A percentile compares a stretch with the other conserved stretches of the same genome.
Conservation (phyloP, 2,329 filamentous ascomycete genomes). For the Pseudocercospora crystallina region DNA sequence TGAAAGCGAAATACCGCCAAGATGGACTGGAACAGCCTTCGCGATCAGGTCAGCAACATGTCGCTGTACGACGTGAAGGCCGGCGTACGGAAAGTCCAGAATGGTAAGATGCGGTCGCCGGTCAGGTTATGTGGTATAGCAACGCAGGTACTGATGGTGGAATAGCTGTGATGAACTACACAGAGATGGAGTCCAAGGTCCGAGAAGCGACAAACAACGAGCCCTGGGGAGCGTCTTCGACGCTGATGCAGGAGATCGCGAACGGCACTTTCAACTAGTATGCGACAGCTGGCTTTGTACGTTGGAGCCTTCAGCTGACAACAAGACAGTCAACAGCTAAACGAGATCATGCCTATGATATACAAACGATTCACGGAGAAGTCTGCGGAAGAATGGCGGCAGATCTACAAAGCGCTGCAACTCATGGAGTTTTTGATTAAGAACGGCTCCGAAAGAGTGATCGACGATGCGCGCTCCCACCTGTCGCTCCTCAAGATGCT, state of each 20-base stretch:
- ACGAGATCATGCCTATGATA: slow-evolving; percentile 99
- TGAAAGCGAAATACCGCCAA: slow-evolving; percentile 31
- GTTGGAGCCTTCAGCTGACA: slow-evolving; percentile 3
- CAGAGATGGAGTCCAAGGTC: slow-evolving; percentile 83
- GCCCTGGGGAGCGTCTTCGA: slow-evolving; percentile 85
- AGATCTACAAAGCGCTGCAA: slow-evolving; percentile 97
- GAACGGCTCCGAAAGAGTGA: slow-evolving; percentile 94
- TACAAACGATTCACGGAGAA: slow-evolving; percentile 99
- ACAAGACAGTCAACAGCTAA: slow-evolving; percentile 75
- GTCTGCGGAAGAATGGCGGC: slow-evolving; percentile 95
- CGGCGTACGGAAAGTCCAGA: slow-evolving; percentile 90
- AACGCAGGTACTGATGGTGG: background rate
- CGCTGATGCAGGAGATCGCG: slow-evolving; percentile 95
- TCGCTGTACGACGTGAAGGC: slow-evolving; percentile 94
- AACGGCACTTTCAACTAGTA: slow-evolving; percentile 98
- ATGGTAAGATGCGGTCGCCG: slow-evolving; percentile 64
- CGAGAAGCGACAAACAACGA: slow-evolving; percentile 99
- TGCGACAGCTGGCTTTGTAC: slow-evolving; percentile 35
- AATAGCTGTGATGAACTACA: slow-evolving; percentile 94
- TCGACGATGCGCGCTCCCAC: slow-evolving; percentile 94
- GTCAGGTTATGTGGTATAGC: background rate
- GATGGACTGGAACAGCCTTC: slow-evolving; percentile 86
- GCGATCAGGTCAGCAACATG: slow-evolving; percentile 85
- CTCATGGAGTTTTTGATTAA: slow-evolving; percentile 96
- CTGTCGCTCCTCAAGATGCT: slow-evolving; percentile 97